Evolutionary conservation across 177 flowering plant species (phyloP).

Genomic region (Tripterygium wilfordii): DNA sequence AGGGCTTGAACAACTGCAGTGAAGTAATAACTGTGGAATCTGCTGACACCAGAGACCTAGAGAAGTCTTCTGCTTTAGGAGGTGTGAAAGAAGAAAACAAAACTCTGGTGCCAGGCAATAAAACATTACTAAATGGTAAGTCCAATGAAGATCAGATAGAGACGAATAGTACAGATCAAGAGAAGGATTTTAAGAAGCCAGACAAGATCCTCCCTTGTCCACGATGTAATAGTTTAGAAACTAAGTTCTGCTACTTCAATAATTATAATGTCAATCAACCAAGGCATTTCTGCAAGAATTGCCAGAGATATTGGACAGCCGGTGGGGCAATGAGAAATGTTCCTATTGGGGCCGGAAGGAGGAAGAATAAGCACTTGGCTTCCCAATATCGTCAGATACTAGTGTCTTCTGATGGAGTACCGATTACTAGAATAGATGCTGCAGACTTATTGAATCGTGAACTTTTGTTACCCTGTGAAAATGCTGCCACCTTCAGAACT

Average conservation of each 20-base stretch:
- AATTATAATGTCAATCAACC: slow-evolving; percentile 71
- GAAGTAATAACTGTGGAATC: slow-evolving; percentile 5
- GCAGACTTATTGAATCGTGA: slow-evolving; percentile 22
- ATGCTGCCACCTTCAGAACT: slow-evolving; percentile 17
- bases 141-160: slow-evolving; percentile 22
- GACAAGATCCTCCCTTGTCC: slow-evolving; percentile 64
- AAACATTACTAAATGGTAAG: slow-evolving; percentile 5
- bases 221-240: slow-evolving; percentile 58
- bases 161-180: slow-evolving; percentile 18
- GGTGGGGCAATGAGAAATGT: slow-evolving; percentile 72
- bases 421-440: slow-evolving; percentile 15
- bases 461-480: slow-evolving; percentile 18
- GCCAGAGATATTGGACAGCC: slow-evolving; percentile 74
- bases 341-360: slow-evolving; percentile 58
- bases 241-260: slow-evolving; percentile 63
- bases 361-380: slow-evolving; percentile 50
- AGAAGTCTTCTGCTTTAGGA: slow-evolving; percentile 8
- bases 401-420: slow-evolving; percentile 31
- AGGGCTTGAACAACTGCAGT: slow-evolving; percentile 11
- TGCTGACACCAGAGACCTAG: slow-evolving; percentile 5
- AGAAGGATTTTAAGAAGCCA: slow-evolving; percentile 44
- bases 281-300: slow-evolving; percentile 61
- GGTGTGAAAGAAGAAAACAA: slow-evolving; percentile 19
- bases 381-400: slow-evolving; percentile 37
- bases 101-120: slow-evolving; percentile 1